phyloP scores from a whole-genome alignment of 1,284 basidiomycete species.

The Ceratobasidium sp. region DNA sequence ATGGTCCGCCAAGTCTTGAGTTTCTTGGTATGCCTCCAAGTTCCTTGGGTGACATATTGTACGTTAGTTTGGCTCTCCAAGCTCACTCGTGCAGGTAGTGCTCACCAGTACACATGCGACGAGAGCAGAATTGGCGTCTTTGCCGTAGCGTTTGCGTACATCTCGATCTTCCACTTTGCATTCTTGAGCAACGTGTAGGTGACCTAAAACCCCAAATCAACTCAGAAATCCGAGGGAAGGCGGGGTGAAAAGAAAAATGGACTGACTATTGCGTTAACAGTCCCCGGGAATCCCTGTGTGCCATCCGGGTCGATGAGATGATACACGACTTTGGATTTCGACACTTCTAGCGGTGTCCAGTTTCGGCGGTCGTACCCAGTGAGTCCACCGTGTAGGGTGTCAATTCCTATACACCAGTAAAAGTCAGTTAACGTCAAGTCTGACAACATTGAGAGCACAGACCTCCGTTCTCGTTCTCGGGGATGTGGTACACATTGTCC shows the following conservation, averaged over 20 bases:
- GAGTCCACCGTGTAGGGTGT: constrained; percentile 42
- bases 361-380: constrained; percentile 46
- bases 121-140: constrained; percentile 50
- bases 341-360: constrained; percentile 45
- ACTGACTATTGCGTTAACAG: constrained; percentile 41
- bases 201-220: constrained; percentile 37
- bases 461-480: constrained; percentile 58
- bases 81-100: constrained; percentile 41
- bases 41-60: constrained; percentile 54
- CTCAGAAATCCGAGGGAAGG: background rate
- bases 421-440: background rate
- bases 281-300: constrained; percentile 48
- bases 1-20: constrained; percentile 60
- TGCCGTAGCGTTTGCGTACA: constrained; percentile 46
- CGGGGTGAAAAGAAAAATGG: background rate
- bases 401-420: constrained; percentile 10
- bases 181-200: constrained; percentile 49
- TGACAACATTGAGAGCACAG: background rate
- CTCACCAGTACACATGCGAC: constrained; percentile 47
- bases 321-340: constrained; percentile 44
- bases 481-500: constrained; percentile 62
- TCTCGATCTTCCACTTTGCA: constrained; percentile 47
- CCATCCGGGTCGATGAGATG: constrained; percentile 47
- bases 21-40: constrained; percentile 64
- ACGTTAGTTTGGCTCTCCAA: constrained; percentile 39